Conservation (phyloP, 2,329 filamentous ascomycete species). For the Onygenales sp. region DNA sequence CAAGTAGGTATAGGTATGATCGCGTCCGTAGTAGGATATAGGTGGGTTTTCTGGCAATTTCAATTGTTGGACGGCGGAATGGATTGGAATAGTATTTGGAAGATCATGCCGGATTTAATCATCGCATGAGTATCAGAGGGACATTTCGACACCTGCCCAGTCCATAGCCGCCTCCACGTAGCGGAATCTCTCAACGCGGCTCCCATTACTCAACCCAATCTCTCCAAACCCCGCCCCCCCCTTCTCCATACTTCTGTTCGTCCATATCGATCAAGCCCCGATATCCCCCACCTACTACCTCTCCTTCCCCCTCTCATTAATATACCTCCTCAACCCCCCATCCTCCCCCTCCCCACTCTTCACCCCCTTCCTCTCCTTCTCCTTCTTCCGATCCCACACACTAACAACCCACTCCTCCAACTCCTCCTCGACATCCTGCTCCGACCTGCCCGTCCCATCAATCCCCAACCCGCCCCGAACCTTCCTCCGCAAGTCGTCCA, state of each 20-base stretch:
- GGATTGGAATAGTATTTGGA: too few relatives aligned
- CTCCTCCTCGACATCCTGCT: conserved; percentile 42
- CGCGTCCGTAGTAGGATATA: too few relatives aligned
- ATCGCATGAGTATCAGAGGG: too few relatives aligned
- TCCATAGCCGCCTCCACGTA: too few relatives aligned
- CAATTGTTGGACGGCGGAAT: too few relatives aligned
- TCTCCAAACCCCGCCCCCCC: too few relatives aligned
- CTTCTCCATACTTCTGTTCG: neutral
- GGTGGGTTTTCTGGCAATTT: too few relatives aligned
- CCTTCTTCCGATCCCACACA: conserved; percentile 40
- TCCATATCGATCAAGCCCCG: neutral
- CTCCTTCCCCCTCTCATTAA: conserved; percentile 11
- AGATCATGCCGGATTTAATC: too few relatives aligned
- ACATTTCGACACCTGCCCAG: too few relatives aligned
- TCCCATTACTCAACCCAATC: too few relatives aligned
- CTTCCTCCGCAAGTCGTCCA: conserved; percentile 56
- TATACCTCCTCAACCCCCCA: neutral
- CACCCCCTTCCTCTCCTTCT: conserved; percentile 29
- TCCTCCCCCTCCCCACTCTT: conserved; percentile 14
- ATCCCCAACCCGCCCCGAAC: conserved; percentile 52
- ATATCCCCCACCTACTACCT: conserved; percentile 2
- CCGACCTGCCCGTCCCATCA: conserved; percentile 43
- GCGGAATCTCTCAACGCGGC: too few relatives aligned
- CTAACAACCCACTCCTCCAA: conserved; percentile 45
- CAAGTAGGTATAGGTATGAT: too few relatives aligned